Percentiles rank a stretch among this genome's conserved stretches.
Evolutionary conservation across 2,329 filamentous ascomycete species (phyloP).

Genomic region (Paraphaeosphaeria minitans): DNA sequence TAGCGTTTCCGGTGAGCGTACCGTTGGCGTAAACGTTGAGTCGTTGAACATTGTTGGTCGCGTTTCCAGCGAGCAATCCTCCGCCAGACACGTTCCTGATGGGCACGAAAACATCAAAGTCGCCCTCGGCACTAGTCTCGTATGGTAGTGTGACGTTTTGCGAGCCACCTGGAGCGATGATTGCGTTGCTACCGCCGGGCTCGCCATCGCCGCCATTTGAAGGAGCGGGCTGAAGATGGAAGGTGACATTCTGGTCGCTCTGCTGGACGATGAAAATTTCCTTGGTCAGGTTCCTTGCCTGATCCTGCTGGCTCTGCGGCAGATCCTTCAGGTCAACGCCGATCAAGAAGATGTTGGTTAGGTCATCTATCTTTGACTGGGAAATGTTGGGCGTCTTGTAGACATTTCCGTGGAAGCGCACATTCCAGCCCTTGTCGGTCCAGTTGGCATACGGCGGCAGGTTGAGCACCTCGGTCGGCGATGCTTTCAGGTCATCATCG

Average conservation of each 20-base stretch:
- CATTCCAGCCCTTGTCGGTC: conserved; percentile 77
- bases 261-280: conserved; percentile 80
- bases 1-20: conserved; percentile 71
- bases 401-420: conserved; percentile 79
- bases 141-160: conserved; percentile 69
- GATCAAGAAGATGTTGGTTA: conserved; percentile 74
- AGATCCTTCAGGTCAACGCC: conserved; percentile 66
- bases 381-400: conserved; percentile 76
- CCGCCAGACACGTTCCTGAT: conserved; percentile 63
- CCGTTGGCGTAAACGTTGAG: conserved; percentile 71
- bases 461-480: conserved; percentile 73
- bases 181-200: conserved; percentile 55
- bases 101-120: conserved; percentile 73
- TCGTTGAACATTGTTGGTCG: conserved; percentile 67
- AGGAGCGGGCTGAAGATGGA: conserved; percentile 65
- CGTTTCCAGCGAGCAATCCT: conserved; percentile 65
- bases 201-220: conserved; percentile 60
- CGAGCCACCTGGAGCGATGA: conserved; percentile 61
- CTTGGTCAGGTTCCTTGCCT: conserved; percentile 74
- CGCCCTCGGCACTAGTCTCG: conserved; percentile 69
- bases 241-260: conserved; percentile 64
- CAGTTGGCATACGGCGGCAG: conserved; percentile 73
- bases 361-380: conserved; percentile 66
- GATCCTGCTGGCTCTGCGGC: conserved; percentile 62
- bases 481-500: conserved; percentile 62